Evolutionary conservation across 495 filamentous ascomycete species (phyloP), one percentile per base, ranked within the genome.

Genomic region (Zalerion maritima): DNA sequence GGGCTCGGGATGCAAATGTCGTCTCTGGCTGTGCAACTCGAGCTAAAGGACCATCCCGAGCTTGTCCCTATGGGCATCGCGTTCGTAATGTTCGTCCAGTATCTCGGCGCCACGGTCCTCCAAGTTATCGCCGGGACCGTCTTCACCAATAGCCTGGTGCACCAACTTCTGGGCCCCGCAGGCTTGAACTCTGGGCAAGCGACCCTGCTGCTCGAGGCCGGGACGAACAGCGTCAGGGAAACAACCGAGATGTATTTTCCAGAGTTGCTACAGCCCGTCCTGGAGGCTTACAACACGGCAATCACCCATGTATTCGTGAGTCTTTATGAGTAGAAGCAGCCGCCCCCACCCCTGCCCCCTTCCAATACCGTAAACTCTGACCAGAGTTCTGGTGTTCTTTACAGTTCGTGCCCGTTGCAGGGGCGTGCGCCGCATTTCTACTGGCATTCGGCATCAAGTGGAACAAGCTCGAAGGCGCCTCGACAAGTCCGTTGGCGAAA

Each of bases 1-100:
- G 63, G 63, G 2, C 36, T 48, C 9, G 57, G 49, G 0, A 46
- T 64, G 28, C 60, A 64, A 24, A 47, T 60, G 31, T 1, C n/a
- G n/a, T 34, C 42, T 1, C 22, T 45, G 7, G 15, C 31, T 11
- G 28, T 42, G 3, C 42, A 45, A 17, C 32, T 34, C 2, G 42
- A 41, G 23, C 32, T 45, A 1, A 28, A 45, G 21, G 32, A 32
- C 21, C 19, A 11, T 6, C 32, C 28, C 0, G 14, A 28, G 5
- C 6, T 42, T 4, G 13, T 40, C 9, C 35, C 42, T 2, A 11
- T 39, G 7, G 42, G 42, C 11, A 30, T 45, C 10, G 25, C 38
- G n/a, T 30, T 45, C 2, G 36, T 32, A 14, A 26, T 38, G 14
- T 42, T 42, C 21, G 2, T 29, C 4, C 42, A 45, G 10, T 42